Evolutionary conservation across 2,329 filamentous ascomycete genomes (phyloP), one percentile per base, ranked within the genome.

Genomic region (Colletotrichum eremochloae): DNA sequence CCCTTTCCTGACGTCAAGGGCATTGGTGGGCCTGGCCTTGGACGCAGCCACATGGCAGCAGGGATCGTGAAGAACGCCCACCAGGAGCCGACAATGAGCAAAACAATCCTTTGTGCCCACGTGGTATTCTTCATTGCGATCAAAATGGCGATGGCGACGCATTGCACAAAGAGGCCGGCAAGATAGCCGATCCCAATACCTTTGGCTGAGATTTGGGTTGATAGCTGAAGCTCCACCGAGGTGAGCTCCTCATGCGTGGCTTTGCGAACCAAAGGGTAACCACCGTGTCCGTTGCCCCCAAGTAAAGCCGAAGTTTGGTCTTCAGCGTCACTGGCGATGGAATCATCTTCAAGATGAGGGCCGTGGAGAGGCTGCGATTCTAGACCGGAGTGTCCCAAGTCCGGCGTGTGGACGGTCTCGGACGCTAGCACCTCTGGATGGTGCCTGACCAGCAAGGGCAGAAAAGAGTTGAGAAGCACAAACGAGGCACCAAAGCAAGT

Each of bases 401-500:
- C 81, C 11, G 79, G 79, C 0, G 80, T 80, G 5, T 72, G 61
- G 2, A 76, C 62, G 78, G 55, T 78, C 76, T 70, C 76, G 75
- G 72, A 72, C 3, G 68, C 74, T n/a, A 69, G 29, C 2, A 86
- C 72, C 20, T 84, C 84, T 0, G 93, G 92, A 80, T 98, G 95
- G 79, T 97, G 91, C 58, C 96, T 90, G 69, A 98, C 96, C 12
- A 99, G 87, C 11, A 99, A 86, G 0, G 96, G 96, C 55, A 99
- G 85, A 78, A 98, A 99, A 0, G 95, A 97, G 83, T 99, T 99
- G 57, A 99, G 85, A 15, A 99, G 87, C 3, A 99, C 96, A 80
- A 97, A 98, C 0, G 95, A 97, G 20, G 95, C 95, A 31, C 96
- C 96, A 79, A 98, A 97, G 56, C 94, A 96, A 1, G 94, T 97